Base-by-base conservation (phyloP, 106 monocot species). In the Allium sativum region DNA sequence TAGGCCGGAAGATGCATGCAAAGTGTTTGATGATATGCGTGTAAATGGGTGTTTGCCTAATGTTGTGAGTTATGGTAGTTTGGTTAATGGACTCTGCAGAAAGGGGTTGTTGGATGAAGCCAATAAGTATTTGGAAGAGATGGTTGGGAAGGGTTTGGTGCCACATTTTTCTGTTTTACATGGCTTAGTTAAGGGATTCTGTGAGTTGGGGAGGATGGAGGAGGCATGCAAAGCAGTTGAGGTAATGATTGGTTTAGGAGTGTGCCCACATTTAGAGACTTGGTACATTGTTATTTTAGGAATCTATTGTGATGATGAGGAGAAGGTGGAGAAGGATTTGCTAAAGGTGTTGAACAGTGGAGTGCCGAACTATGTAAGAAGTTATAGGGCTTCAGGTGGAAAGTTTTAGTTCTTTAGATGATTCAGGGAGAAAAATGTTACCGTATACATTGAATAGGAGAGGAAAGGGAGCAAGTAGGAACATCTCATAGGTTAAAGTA, bases 101-200 rank as follows among this genome's bases (percentile, higher is more conserved):
- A 44, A 59, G 40, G 92, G 88, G 8, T n/a, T 88, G 18, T 53
- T 78, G 0, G 88, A 88, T 21, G 73, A 71, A 67, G 98, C 78
- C 0, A 63, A 70, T 3, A 57, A 69, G 12, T 98, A 92, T 67
- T 59, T 98, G 65, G 69, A 73, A 53, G 73, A 77, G 55, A 98
- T 98, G 92, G 18, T 82, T 40, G 45, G 15, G 21, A 77, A 72
- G 70, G 80, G 78, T 10, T 46, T 98, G 12, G 69, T 77, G 21
- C 92, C 88, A 5, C 98, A 92, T 65, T 98, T 98, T 71, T 82
- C 92, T 12, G 52, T 83, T 9, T 88, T 83, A 22, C 98, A 98
- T 74, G 75, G 63, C 0, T 53, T 92, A 13, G 59, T 88, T 44
- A 92, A 73, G 67, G 92, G 92, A 10, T 83, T 85, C 4, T 98